A percentile compares a stretch with the other conserved stretches of the same genome.
Evolutionary conservation across 352 stramenopile species (phyloP).

Genomic region (Pythium aquatile): DNA sequence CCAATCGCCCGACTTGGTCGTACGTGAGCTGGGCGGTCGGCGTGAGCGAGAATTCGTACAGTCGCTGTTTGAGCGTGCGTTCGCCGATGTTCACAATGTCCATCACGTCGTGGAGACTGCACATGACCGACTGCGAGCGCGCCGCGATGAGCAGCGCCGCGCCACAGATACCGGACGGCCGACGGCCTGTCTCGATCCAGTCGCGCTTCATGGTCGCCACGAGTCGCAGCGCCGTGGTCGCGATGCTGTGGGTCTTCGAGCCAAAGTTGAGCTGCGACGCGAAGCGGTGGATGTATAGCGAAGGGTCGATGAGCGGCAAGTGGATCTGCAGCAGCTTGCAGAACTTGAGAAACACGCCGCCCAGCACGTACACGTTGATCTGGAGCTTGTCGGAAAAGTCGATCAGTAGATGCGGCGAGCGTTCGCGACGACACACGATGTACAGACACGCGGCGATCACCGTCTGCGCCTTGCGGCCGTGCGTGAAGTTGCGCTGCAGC

Average conservation of each 20-base stretch:
- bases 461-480: conserved; percentile 93
- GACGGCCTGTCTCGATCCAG: conserved; percentile 97
- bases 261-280: conserved; percentile 97
- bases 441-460: conserved; percentile 99
- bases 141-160: conserved; percentile 96
- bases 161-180: conserved; percentile 96
- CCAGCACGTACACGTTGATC: conserved; percentile 90
- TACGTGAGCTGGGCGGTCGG: conserved; percentile 94
- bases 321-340: conserved; percentile 94
- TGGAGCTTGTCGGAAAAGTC: conserved; percentile 99
- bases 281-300: conserved; percentile 98
- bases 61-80: conserved; percentile 93
- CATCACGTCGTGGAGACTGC: conserved; percentile 82
- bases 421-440: conserved; percentile 97
- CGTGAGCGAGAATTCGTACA: conserved; percentile 97
- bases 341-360: conserved; percentile 89
- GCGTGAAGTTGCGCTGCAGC: conserved; percentile 97
- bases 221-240: conserved; percentile 94
- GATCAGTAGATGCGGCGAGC: conserved; percentile 98
- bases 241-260: conserved; percentile 91
- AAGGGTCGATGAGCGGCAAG: conserved; percentile 98
- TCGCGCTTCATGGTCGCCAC: conserved; percentile 98
- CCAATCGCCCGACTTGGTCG: conserved; percentile 92
- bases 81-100: conserved; percentile 96
- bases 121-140: conserved; percentile 94